A percentile compares a stretch with the other conserved stretches of the same genome.
Conservation (phyloP, 352 stramenopile genomes). For the Globisporangium megalacanthum region DNA sequence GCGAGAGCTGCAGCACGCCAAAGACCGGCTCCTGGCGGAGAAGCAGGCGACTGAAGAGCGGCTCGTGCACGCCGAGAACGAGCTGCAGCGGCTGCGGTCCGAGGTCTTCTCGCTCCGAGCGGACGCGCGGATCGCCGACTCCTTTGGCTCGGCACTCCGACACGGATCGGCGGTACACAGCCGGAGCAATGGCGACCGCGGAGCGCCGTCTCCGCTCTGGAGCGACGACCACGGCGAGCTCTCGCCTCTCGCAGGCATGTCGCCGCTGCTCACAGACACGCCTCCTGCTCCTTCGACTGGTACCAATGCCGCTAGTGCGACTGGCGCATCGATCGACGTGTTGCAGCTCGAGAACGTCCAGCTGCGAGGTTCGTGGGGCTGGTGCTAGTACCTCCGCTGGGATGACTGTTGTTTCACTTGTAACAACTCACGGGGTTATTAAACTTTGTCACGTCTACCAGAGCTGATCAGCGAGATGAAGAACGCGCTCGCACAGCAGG, state of each 20-base stretch:
- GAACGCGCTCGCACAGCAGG: conserved; percentile 52
- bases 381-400: no score
- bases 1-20: conserved; percentile 47
- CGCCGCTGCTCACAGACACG: conserved; percentile 44
- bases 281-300: conserved; percentile 6
- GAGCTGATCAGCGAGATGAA: conserved; percentile 80
- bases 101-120: conserved; percentile 45
- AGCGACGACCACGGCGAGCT: conserved; percentile 60
- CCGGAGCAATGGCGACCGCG: no score
- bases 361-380: conserved; percentile 25
- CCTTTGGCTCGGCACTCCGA: conserved; percentile 36
- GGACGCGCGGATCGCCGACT: conserved; percentile 36
- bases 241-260: conserved; percentile 42
- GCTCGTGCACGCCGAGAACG: conserved; percentile 53
- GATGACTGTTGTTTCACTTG: no score
- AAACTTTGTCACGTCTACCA: conserved; percentile 3
- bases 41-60: conserved; percentile 57
- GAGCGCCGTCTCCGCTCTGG: conserved; percentile 40
- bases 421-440: neutral
- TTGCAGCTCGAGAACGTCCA: conserved; percentile 57
- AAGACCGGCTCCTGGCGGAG: conserved; percentile 46
- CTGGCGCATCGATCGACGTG: conserved; percentile 4
- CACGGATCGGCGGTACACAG: no score
- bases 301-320: neutral
- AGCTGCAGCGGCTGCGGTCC: conserved; percentile 43